Evolutionary conservation across 495 filamentous ascomycete genomes (phyloP).

Genomic region (Podospora pseudoanserina): DNA sequence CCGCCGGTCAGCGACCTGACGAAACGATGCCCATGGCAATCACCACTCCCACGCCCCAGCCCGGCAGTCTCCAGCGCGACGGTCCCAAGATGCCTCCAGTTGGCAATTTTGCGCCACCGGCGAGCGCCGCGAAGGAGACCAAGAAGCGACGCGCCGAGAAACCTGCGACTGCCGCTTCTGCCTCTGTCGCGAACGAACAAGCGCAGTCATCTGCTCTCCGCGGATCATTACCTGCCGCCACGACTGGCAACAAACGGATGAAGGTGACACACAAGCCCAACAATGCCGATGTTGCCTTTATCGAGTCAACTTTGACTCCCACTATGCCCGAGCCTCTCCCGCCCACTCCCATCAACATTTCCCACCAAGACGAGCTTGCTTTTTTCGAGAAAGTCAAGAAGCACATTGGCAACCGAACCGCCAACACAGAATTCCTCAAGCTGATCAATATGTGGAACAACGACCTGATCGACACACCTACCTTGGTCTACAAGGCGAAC

Average conservation of each 20-base stretch:
- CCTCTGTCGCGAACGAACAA: slow-evolving; percentile 29
- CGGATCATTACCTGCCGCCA: slow-evolving; percentile 30
- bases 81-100: slow-evolving; percentile 80
- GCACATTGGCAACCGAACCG: slow-evolving; percentile 84
- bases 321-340: slow-evolving; percentile 80
- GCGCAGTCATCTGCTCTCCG: slow-evolving; percentile 36
- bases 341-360: slow-evolving; percentile 61
- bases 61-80: slow-evolving; percentile 41
- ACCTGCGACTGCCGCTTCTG: slow-evolving; percentile 25
- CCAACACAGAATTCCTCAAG: slow-evolving; percentile 92
- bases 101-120: slow-evolving; percentile 84
- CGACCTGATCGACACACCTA: slow-evolving; percentile 78
- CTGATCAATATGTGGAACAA: slow-evolving; percentile 90
- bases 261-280: slow-evolving; percentile 61
- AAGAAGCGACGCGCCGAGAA: slow-evolving; percentile 65
- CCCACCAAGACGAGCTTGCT: slow-evolving; percentile 70
- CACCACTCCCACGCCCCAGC: slow-evolving; percentile 51
- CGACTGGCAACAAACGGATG: slow-evolving; percentile 52
- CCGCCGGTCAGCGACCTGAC: slow-evolving; percentile 49
- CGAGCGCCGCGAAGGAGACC: slow-evolving; percentile 70
- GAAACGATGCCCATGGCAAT: slow-evolving; percentile 59
- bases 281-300: slow-evolving; percentile 57
- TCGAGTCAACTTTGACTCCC: slow-evolving; percentile 84
- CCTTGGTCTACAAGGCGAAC: slow-evolving; percentile 74
- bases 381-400: slow-evolving; percentile 98